phyloP scores from a whole-genome alignment of 108 stramenopile species.

The Nitzschia inconspicua region DNA sequence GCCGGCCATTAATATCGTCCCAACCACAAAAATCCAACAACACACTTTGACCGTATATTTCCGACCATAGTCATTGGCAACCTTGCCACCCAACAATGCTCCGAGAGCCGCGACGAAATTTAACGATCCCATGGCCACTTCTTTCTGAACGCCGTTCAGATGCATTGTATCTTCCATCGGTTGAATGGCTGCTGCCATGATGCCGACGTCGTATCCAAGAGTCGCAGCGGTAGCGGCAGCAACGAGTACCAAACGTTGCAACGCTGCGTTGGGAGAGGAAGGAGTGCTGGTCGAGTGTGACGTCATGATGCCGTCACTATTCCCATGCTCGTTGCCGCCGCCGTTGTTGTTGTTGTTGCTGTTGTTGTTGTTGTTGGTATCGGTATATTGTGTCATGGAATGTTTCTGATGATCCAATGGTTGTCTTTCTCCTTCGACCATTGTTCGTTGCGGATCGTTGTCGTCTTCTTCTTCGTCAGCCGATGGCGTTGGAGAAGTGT shows the following conservation, averaged over 20 bases:
- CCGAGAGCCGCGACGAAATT: constrained; percentile 32
- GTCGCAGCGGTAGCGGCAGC: constrained; percentile 32
- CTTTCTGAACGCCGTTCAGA: constrained; percentile 20
- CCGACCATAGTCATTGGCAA: constrained; percentile 16
- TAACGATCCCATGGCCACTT: constrained; percentile 29
- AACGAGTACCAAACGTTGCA: constrained; percentile 12
- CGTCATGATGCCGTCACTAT: no score
- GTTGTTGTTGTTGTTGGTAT: no score
- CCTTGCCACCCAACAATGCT: constrained; percentile 24
- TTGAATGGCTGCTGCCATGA: constrained; percentile 34
- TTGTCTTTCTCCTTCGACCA: no score
- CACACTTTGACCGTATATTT: constrained; percentile 22
- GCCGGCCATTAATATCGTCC: constrained; percentile 22
- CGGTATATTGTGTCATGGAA: no score
- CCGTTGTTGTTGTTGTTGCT: no score
- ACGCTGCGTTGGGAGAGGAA: no score
- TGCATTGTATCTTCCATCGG: constrained; percentile 15
- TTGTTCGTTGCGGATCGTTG: no score
- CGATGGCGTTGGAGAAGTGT: no score
- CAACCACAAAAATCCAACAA: constrained; percentile 23
- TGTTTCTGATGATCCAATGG: no score
- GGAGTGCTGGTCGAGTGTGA: no score
- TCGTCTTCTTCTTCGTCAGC: no score
- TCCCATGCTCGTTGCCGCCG: no score
- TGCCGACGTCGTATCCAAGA: constrained; percentile 36